phyloP scores from a whole-genome alignment of 352 stramenopile genomes.

The Pythium diclinum region DNA sequence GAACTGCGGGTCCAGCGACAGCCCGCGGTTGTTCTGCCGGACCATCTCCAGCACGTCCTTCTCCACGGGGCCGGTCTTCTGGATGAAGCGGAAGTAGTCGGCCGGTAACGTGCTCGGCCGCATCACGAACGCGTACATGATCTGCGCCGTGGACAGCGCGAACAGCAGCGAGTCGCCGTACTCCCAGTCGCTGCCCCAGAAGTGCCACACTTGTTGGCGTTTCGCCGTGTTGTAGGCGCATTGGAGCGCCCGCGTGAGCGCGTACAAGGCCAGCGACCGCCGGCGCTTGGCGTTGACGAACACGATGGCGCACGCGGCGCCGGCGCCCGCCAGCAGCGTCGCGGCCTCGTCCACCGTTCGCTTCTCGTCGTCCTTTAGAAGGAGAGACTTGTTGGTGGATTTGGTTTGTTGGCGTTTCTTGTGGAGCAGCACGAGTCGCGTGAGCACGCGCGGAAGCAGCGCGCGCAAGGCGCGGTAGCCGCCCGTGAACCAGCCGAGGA shows the following conservation, averaged over 20 bases:
- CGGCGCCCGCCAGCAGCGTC: slow-evolving; percentile 51
- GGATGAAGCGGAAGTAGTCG: slow-evolving; percentile 85
- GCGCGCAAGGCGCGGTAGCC: slow-evolving; percentile 64
- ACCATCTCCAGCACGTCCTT: slow-evolving; percentile 63
- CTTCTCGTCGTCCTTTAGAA: not conserved
- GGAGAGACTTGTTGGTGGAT: not conserved
- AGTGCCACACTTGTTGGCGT: slow-evolving; percentile 74
- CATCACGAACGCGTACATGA: slow-evolving; percentile 89
- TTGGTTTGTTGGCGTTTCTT: slow-evolving; percentile 2
- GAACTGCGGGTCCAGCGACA: slow-evolving; percentile 37
- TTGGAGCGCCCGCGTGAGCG: slow-evolving; percentile 75
- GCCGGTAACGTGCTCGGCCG: slow-evolving; percentile 58
- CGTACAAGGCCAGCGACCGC: slow-evolving; percentile 79
- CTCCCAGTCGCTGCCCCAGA: slow-evolving; percentile 83
- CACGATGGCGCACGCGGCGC: slow-evolving; percentile 56
- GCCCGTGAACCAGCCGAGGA: slow-evolving; percentile 82
- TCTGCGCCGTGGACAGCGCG: slow-evolving; percentile 65
- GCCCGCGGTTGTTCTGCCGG: slow-evolving; percentile 51
- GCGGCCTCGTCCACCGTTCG: slow-evolving; percentile 39
- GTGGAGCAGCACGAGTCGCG: slow-evolving; percentile 18
- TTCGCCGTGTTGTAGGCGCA: slow-evolving; percentile 87
- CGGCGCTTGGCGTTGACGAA: slow-evolving; percentile 68
- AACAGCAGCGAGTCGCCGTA: slow-evolving; percentile 83
- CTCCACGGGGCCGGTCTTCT: slow-evolving; percentile 64
- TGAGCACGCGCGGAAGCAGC: slow-evolving; percentile 47